Evolutionary conservation across 805 yeast species (phyloP), one percentile per base, ranked within the genome.

Genomic region (Saturnispora sanitii): DNA sequence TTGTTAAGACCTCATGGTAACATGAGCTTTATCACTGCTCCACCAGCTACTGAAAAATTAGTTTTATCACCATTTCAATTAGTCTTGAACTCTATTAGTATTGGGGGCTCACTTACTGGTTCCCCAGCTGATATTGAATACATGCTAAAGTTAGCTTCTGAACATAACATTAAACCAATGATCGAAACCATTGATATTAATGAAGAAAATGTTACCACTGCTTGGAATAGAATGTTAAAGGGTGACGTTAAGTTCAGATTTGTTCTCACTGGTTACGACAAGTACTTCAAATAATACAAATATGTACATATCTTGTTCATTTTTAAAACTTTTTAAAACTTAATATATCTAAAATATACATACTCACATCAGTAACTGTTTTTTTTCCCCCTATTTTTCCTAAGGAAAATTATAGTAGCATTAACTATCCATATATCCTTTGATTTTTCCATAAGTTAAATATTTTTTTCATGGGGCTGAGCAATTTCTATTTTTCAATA

Each of bases 171-270:
- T 46, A 64, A 60, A 47, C 70, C 75, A 17, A 67, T 74, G 76
- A 57, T 71, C 39, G 77, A 73, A 57, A 65, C 62, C 25, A 52
- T 73, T 23, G 72, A 70, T 23, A 65, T 73, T 33, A 52, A 56
- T 44, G 74, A 62, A 48, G 63, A 58, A 31, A 63, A 62, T 47
- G 66, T 70, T 32, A 51, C 57, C 7, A 52, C 54, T 30, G 76
- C 69, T 1, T 70, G 71, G 59, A 57, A 63, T 29, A 67, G 73
- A 57, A 60, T 69, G 55, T 61, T 61, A 21, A 49, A 60, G 6
- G 74, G 74, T 50, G 75, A 73, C 46, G 71, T 70, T 17, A 67
- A 67, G 49, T 74, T 69, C 53, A 68, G 79, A 62, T 70, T 69
- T 49, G 73, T 71, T 16, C 63, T 73, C 44, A 67, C 70, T 28